Evolutionary conservation across 495 filamentous ascomycete species (phyloP), one percentile per base, ranked within the genome.

Genomic region (Penicilliopsis zonata): DNA sequence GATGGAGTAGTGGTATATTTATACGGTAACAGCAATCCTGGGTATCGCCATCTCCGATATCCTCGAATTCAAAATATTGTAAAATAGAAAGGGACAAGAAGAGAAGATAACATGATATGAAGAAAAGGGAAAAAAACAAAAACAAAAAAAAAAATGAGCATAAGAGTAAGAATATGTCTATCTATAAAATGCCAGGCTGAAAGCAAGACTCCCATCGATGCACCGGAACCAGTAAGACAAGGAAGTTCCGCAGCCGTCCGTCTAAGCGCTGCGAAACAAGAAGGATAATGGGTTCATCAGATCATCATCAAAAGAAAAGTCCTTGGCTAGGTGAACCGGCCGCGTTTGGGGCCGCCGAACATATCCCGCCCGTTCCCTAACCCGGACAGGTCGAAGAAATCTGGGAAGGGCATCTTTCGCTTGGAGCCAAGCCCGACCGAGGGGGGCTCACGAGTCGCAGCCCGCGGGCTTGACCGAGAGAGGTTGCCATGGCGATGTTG

Each of bases 341-440:
- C 74, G 36, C 85, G 64, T 64, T 92, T 93, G 16, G 74, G 70
- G 14, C 74, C 70, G 19, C 75, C 77, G 49, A 69, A 69, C 34
- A 68, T 52, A 42, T 87, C 84, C 38, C 75, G 74, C 9, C 68
- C 66, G 38, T 79, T 70, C 15, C 71, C 65, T 22, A 82, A 40
- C 24, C 68, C 71, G 4, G 72, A 73, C n/a, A 94, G 52, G 40
- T 90, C 83, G 41, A 92, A 93, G 37, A 86, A 78, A 35, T 94
- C 86, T 2, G 71, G 70, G 22, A 86, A 70, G 25, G 80, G 74
- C 37, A 81, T 63, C 42, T 82, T 77, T 10, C 86, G 70, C 57
- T 94, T 94, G 17, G 78, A 78, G 0, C 86, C 85, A 46, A 69
- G 12, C 65, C 71, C 28, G 70, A 63, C 37, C 43, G 57, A 42